Percentiles rank a stretch among this genome's conserved stretches.
Evolutionary conservation across 257 asterid species (phyloP).

Genomic region (Solanum dulcamara): DNA sequence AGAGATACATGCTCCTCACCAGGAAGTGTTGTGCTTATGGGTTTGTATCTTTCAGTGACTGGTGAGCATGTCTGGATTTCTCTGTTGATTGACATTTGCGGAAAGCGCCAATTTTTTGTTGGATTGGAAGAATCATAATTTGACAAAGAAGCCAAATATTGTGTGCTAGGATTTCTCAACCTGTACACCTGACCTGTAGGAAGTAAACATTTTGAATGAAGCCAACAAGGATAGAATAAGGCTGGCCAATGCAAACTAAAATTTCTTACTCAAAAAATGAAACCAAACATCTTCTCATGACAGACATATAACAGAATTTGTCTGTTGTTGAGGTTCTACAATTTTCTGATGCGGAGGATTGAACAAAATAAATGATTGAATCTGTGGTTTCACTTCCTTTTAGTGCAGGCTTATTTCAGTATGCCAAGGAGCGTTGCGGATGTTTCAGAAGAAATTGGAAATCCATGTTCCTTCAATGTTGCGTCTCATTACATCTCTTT

Average conservation of each 20-base stretch:
- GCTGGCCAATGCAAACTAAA: not conserved
- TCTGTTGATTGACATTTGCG: slow-evolving; percentile 38
- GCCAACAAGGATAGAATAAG: not conserved
- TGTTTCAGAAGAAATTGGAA: not conserved
- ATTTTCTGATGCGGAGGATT: not conserved
- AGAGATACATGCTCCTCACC: slow-evolving; percentile 17
- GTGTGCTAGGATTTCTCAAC: slow-evolving; percentile 65
- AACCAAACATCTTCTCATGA: not conserved
- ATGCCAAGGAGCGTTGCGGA: not conserved
- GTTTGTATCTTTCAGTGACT: slow-evolving; percentile 21
- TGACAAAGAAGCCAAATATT: slow-evolving; percentile 51
- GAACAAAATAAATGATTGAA: not conserved
- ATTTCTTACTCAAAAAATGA: not conserved
- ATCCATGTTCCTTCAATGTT: not conserved
- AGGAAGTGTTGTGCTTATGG: slow-evolving; percentile 18
- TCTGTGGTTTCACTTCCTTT: not conserved
- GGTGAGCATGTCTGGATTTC: slow-evolving; percentile 15
- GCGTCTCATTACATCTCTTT: not conserved
- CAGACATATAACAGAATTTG: not conserved
- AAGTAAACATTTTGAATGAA: not conserved
- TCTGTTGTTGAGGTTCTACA: not conserved
- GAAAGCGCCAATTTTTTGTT: slow-evolving; percentile 78
- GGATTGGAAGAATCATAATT: slow-evolving; percentile 76
- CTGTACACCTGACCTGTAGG: slow-evolving; percentile 65
- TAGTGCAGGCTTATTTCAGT: not conserved